phyloP scores from a whole-genome alignment of 1,139 yeast genomes.

The Yamadazyma atlantica region DNA sequence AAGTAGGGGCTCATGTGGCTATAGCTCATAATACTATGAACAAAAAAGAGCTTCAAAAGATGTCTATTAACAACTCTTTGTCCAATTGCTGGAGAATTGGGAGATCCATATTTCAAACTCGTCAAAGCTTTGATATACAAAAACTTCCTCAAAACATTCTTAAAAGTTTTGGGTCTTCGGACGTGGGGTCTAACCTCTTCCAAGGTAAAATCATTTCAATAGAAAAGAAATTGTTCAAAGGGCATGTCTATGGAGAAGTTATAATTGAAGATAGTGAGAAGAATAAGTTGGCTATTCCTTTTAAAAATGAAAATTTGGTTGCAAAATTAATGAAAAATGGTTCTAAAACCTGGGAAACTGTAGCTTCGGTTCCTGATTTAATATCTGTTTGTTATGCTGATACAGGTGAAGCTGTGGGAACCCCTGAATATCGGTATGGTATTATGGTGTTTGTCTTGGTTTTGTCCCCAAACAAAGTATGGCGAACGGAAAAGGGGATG shows the following conservation, averaged over 20 bases:
- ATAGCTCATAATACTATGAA: constrained; percentile 34
- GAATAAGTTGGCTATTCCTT: constrained; percentile 33
- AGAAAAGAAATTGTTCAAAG: constrained; percentile 38
- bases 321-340: constrained; percentile 22
- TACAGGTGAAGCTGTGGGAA: constrained; percentile 47
- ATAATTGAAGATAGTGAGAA: constrained; percentile 27
- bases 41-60: constrained; percentile 15
- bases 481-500: constrained; percentile 37
- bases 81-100: constrained; percentile 52
- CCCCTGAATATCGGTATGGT: constrained; percentile 42
- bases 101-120: constrained; percentile 35
- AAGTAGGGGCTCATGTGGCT: constrained; percentile 40
- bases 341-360: constrained; percentile 18
- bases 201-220: constrained; percentile 45
- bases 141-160: constrained; percentile 34
- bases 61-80: constrained; percentile 30
- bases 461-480: constrained; percentile 36
- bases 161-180: constrained; percentile 34
- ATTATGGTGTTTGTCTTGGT: constrained; percentile 39
- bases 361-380: constrained; percentile 47
- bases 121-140: constrained; percentile 37
- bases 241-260: constrained; percentile 49
- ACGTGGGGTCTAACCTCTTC: constrained; percentile 33
- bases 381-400: constrained; percentile 43
- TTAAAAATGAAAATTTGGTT: constrained; percentile 45